Conservation (phyloP, 495 filamentous ascomycete genomes). For the Penicillium soppii region DNA sequence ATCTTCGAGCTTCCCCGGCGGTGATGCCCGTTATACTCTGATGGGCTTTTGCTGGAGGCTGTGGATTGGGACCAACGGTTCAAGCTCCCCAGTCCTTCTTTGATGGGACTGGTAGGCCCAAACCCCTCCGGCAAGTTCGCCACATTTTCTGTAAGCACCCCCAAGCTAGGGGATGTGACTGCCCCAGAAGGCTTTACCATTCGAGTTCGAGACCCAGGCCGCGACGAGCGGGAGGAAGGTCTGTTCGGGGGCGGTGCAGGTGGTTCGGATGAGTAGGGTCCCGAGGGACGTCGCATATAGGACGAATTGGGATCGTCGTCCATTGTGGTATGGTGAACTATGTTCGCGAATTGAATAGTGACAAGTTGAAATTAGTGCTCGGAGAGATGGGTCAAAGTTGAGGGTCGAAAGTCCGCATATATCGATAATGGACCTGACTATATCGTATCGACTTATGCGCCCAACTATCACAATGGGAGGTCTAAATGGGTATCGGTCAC, state of each 20-base stretch:
- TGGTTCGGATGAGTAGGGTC: constrained; percentile 14
- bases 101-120: constrained; percentile 44
- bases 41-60: constrained; percentile 62
- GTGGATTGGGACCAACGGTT: constrained; percentile 86
- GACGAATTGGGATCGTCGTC: constrained; percentile 27
- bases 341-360: constrained; percentile 10
- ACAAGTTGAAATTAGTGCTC: constrained; percentile 1
- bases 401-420: constrained; percentile 11
- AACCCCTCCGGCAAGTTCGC: constrained; percentile 12
- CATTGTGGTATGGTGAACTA: constrained; percentile 29
- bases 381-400: not conserved
- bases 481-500: constrained; percentile 6
- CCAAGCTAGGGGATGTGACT: constrained; percentile 19
- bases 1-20: constrained; percentile 54
- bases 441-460: constrained; percentile 2
- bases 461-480: not conserved
- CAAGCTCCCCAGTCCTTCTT: constrained; percentile 67
- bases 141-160: constrained; percentile 17
- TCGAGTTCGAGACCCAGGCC: constrained; percentile 22
- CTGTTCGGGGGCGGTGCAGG: constrained; percentile 14
- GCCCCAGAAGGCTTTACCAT: constrained; percentile 18
- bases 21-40: constrained; percentile 39
- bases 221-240: constrained; percentile 22
- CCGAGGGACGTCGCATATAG: constrained; percentile 23
- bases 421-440: not conserved